Evolutionary conservation across 148 eudicot genomes (phyloP).

Genomic region (Chenopodium quinoa): DNA sequence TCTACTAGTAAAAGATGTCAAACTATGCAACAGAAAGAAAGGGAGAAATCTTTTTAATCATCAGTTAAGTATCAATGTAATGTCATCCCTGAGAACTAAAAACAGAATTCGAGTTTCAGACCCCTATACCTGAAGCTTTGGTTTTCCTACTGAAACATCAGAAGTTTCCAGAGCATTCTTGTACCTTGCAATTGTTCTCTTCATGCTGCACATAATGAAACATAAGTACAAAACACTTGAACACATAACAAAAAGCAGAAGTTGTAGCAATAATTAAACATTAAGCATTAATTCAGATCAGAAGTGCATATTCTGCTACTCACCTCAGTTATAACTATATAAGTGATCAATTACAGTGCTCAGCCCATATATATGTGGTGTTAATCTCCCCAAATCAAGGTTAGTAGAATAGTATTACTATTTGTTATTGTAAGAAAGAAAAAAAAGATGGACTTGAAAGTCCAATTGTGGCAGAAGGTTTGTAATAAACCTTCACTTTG

Average conservation of each 20-base stretch:
- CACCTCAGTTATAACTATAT: no score
- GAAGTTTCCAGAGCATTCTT: constrained; percentile 30
- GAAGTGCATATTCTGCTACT: background rate
- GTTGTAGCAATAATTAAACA: background rate
- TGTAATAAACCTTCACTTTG: no score
- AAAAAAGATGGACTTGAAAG: no score
- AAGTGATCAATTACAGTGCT: background rate
- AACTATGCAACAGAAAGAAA: background rate
- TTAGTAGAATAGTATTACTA: no score
- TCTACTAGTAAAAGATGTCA: background rate
- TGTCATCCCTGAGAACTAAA: background rate
- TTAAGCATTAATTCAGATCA: background rate
- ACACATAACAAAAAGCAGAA: background rate
- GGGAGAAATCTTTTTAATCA: background rate
- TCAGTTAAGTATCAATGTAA: background rate
- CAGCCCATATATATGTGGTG: background rate
- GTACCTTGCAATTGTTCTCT: constrained; percentile 52
- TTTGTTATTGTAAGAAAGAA: no score
- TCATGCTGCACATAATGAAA: constrained; percentile 44
- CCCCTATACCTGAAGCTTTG: constrained; percentile 38
- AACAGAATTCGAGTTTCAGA: background rate
- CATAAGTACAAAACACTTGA: background rate
- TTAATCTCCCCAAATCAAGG: no score
- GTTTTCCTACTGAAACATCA: constrained; percentile 31
- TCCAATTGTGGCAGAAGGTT: no score